Evolutionary conservation across 352 stramenopile species (phyloP).

Genomic region (Thalassiosira hispida): DNA sequence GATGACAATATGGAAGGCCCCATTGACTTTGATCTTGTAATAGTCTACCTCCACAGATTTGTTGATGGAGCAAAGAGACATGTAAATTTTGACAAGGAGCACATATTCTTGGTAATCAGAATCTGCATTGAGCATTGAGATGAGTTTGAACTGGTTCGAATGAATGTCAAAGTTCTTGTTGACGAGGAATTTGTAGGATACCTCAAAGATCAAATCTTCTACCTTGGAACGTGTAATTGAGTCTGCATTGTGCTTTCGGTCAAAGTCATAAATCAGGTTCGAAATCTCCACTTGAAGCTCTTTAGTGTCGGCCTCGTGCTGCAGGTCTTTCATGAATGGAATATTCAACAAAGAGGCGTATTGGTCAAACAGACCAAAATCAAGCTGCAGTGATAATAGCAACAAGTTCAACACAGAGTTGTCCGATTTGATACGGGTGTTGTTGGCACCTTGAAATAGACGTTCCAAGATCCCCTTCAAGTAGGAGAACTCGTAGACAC

Average conservation of each 20-base stretch:
- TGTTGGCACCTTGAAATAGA: slow-evolving; percentile 50
- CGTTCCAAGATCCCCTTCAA: slow-evolving; percentile 55
- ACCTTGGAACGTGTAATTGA: slow-evolving; percentile 69
- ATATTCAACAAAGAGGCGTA: slow-evolving; percentile 65
- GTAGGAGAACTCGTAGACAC: slow-evolving; percentile 69
- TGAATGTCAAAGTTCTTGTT: slow-evolving; percentile 68
- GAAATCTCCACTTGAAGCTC: slow-evolving; percentile 70
- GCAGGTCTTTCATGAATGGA: slow-evolving; percentile 67
- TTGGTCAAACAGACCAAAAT: slow-evolving; percentile 68
- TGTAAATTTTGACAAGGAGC: slow-evolving; percentile 75
- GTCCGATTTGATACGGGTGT: slow-evolving; percentile 60
- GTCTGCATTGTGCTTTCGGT: slow-evolving; percentile 57
- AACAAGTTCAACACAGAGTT: slow-evolving; percentile 66
- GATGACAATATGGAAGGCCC: slow-evolving; percentile 67
- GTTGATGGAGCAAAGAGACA: slow-evolving; percentile 74
- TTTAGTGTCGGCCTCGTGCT: slow-evolving; percentile 62
- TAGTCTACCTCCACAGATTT: slow-evolving; percentile 75
- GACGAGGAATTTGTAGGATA: slow-evolving; percentile 74
- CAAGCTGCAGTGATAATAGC: slow-evolving; percentile 65
- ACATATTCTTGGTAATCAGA: slow-evolving; percentile 70
- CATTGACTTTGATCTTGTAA: slow-evolving; percentile 71
- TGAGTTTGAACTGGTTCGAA: slow-evolving; percentile 63
- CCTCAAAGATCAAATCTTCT: slow-evolving; percentile 68
- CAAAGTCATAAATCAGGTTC: slow-evolving; percentile 72
- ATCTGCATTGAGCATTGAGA: slow-evolving; percentile 70